Evolutionary conservation across 768 basidiomycete species (phyloP).

Genomic region (Ephemerocybe angulata): DNA sequence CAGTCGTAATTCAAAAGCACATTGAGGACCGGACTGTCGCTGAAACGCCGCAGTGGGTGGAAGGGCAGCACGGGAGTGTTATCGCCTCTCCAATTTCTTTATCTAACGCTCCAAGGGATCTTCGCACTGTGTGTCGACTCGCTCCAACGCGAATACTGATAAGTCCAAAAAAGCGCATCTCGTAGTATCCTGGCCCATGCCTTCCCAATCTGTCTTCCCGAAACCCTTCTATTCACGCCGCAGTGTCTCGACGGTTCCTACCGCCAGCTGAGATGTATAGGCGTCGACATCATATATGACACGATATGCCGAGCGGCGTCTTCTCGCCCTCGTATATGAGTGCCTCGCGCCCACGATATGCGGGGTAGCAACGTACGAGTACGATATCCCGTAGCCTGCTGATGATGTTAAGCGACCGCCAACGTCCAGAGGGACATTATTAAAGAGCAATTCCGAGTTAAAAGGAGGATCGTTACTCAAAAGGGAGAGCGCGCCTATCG

Average conservation of each 20-base stretch:
- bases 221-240: not conserved
- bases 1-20: too few relatives aligned
- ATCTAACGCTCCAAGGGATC: not conserved
- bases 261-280: not conserved
- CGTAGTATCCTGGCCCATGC: not conserved
- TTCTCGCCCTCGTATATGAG: too few relatives aligned
- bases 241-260: not conserved
- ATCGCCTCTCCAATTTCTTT: not conserved
- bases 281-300: conserved; percentile 4
- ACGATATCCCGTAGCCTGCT: not conserved
- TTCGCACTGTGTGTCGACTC: not conserved
- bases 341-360: not conserved
- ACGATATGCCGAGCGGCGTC: too few relatives aligned
- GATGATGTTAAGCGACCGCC: not conserved
- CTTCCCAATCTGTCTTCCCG: not conserved
- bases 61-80: not conserved
- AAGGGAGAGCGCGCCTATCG: not conserved
- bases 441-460: not conserved
- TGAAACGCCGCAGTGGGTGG: not conserved
- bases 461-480: not conserved
- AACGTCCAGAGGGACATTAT: too few relatives aligned
- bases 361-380: not conserved
- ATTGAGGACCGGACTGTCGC: too few relatives aligned
- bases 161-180: not conserved
- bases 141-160: not conserved